Percentiles rank a stretch among this genome's conserved stretches.
phyloP scores from a whole-genome alignment of 192 early-diverging fungal genomes.

The Coemansia erecta region DNA sequence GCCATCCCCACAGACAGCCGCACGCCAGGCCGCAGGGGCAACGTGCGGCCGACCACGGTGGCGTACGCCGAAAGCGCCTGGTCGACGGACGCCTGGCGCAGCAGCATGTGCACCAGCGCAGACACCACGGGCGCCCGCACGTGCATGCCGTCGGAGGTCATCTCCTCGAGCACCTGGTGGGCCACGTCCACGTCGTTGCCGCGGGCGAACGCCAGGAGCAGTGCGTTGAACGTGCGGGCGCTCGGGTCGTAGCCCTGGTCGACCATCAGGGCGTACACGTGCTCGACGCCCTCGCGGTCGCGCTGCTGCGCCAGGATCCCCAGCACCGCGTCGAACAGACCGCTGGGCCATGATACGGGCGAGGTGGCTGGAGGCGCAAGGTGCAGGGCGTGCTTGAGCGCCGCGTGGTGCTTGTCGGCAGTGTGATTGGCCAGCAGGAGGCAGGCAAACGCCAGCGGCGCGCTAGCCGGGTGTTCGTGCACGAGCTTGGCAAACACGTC shows the following conservation, averaged over 20 bases:
- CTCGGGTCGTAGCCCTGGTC: slow-evolving; percentile 23
- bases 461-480: too few species aligned
- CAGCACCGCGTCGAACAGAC: slow-evolving; percentile 9
- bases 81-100: background rate
- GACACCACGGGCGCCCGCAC: slow-evolving; percentile 19
- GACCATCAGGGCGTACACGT: slow-evolving; percentile 34
- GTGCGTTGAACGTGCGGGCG: slow-evolving; percentile 23
- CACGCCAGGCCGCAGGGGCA: slow-evolving; percentile 13
- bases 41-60: slow-evolving; percentile 31
- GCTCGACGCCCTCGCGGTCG: slow-evolving; percentile 22
- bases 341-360: too few species aligned
- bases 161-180: slow-evolving; percentile 10
- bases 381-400: too few species aligned
- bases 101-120: slow-evolving; percentile 17
- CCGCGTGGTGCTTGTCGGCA: too few species aligned
- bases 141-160: slow-evolving; percentile 12
- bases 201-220: slow-evolving; percentile 28
- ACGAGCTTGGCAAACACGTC: too few species aligned
- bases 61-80: slow-evolving; percentile 29
- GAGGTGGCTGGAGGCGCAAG: too few species aligned
- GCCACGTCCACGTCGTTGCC: slow-evolving; percentile 16
- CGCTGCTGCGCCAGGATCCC: slow-evolving; percentile 12
- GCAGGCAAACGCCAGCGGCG: too few species aligned
- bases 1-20: background rate
- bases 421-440: too few species aligned